phyloP scores from a whole-genome alignment of 2,329 filamentous ascomycete species.

The Fusarium bactridioides region DNA sequence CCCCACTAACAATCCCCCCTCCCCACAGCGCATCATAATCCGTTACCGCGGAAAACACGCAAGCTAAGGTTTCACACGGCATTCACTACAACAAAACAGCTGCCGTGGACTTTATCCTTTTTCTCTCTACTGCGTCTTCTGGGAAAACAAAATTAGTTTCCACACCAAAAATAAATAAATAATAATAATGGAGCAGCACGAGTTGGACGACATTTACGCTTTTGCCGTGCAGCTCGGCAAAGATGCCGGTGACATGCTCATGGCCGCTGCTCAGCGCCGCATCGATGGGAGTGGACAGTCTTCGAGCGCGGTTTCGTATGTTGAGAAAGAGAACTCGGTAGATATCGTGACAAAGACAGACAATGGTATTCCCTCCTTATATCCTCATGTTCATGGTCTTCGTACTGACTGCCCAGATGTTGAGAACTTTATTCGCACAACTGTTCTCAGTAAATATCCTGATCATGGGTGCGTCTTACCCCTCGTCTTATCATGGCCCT shows the following conservation, averaged over 20 bases:
- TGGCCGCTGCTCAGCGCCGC: constrained; percentile 60
- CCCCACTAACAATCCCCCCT: no score
- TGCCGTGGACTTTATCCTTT: neutral
- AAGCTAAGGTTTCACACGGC: constrained; percentile 31
- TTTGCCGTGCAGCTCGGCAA: constrained; percentile 77
- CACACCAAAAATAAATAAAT: neutral
- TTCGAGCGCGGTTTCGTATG: constrained; percentile 33
- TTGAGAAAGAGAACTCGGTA: constrained; percentile 77
- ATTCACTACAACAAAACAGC: constrained; percentile 17
- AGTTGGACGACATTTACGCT: constrained; percentile 71
- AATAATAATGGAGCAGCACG: constrained; percentile 47
- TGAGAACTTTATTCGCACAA: constrained; percentile 71
- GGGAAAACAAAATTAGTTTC: constrained; percentile 7
- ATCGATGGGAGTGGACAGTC: constrained; percentile 36
- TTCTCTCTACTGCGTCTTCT: neutral
- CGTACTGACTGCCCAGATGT: constrained; percentile 60
- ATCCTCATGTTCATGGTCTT: neutral
- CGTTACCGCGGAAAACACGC: constrained; percentile 18
- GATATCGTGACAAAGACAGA: constrained; percentile 82
- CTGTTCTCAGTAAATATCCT: constrained; percentile 68
- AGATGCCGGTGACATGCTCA: constrained; percentile 72
- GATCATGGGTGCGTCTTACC: constrained; percentile 64
- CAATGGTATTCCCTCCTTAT: constrained; percentile 59
- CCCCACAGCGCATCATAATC: constrained; percentile 32
- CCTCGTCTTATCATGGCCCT: neutral